Conservation (phyloP, 2,329 filamentous ascomycete species). For the Aschersonia sp. region DNA sequence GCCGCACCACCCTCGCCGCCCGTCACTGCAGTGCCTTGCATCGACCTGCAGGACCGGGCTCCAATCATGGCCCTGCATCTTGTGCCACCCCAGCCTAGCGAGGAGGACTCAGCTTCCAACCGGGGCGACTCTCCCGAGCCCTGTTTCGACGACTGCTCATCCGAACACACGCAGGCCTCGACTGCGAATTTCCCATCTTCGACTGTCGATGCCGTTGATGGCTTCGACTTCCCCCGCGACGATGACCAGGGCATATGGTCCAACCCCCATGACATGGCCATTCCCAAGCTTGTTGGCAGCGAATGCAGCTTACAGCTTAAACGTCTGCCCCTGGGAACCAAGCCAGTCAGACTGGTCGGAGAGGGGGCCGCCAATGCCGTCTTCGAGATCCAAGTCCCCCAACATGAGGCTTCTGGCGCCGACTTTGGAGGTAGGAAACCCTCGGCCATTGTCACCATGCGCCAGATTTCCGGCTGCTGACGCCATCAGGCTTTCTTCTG, state of each 20-base stretch:
- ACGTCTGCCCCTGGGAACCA: slow-evolving; percentile 18
- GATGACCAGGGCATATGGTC: slow-evolving; percentile 9
- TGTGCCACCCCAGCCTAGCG: slow-evolving; percentile 9
- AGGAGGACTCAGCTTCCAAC: slow-evolving; percentile 9
- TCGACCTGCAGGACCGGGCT: slow-evolving; percentile 9
- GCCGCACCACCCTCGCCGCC: neutral
- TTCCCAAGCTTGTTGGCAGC: slow-evolving; percentile 8
- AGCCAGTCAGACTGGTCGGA: slow-evolving; percentile 28
- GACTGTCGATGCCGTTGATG: slow-evolving; percentile 1
- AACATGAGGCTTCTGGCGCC: slow-evolving; percentile 14
- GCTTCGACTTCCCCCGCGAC: slow-evolving; percentile 4
- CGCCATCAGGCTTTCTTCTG: slow-evolving; percentile 17
- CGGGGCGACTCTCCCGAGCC: slow-evolving; percentile 7
- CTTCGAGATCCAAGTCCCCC: slow-evolving; percentile 40
- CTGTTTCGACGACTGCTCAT: slow-evolving; percentile 7
- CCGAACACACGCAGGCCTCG: slow-evolving; percentile 5
- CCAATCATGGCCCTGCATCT: slow-evolving; percentile 13
- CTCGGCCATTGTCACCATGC: neutral
- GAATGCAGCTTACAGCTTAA: slow-evolving; percentile 10
- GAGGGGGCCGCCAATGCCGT: slow-evolving; percentile 71
- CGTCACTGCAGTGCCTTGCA: slow-evolving; percentile 8
- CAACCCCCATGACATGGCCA: slow-evolving; percentile 9
- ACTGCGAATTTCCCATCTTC: slow-evolving; percentile 6
- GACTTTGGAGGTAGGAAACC: slow-evolving; percentile 19
- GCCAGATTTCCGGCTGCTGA: neutral